Evolutionary conservation across 192 early-diverging fungal species (phyloP).

Genomic region (Backusella mclennaniae): DNA sequence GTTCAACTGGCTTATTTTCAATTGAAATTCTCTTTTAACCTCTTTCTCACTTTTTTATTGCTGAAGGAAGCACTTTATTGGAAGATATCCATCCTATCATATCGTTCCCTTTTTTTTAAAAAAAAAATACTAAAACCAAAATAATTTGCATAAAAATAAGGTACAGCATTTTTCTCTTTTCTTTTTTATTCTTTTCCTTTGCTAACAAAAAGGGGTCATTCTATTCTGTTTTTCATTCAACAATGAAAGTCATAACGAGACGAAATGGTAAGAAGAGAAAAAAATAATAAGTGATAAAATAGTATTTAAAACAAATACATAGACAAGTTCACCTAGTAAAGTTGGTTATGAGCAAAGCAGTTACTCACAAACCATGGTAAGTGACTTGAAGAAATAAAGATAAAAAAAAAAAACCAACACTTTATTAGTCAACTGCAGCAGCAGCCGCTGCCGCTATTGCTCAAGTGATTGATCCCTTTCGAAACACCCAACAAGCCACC

Average conservation of each 20-base stretch:
- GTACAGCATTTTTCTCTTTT: neutral
- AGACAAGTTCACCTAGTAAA: neutral
- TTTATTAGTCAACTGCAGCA: neutral
- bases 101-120: neutral
- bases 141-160: neutral
- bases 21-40: neutral
- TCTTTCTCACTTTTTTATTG: neutral
- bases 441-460: neutral
- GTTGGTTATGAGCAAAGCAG: neutral
- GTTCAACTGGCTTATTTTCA: neutral
- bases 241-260: neutral
- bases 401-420: neutral
- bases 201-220: neutral
- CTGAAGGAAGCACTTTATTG: slow-evolving; percentile 2
- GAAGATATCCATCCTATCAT: slow-evolving; percentile 1
- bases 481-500: neutral
- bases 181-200: neutral
- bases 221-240: neutral
- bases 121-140: neutral
- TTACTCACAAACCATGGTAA: neutral
- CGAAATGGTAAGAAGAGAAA: neutral
- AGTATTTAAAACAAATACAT: neutral
- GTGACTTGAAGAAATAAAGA: neutral
- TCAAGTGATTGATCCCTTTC: slow-evolving; percentile 8
- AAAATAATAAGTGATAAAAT: neutral